phyloP scores from a whole-genome alignment of 805 yeast genomes.

The Torulaspora microellipsoides region DNA sequence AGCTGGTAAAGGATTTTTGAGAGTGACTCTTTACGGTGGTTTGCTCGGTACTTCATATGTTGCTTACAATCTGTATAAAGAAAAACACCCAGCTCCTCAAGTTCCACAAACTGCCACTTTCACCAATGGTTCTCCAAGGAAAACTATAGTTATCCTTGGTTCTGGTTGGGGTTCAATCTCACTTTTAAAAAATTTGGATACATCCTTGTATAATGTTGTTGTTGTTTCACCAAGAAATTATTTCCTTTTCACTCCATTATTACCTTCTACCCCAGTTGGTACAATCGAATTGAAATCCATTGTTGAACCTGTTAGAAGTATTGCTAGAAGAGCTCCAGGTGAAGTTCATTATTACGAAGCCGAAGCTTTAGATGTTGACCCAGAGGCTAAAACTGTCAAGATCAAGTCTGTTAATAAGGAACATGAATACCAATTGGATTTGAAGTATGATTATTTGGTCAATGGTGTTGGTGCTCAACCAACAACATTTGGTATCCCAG shows the following conservation, averaged over 20 bases:
- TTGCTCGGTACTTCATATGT: conserved; percentile 52
- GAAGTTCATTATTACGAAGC: conserved; percentile 85
- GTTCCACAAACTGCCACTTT: conserved; percentile 53
- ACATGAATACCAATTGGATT: conserved; percentile 43
- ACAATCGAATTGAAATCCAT: conserved; percentile 86
- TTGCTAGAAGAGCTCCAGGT: conserved; percentile 73
- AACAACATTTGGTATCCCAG: conserved; percentile 91
- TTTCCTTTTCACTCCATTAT: conserved; percentile 90
- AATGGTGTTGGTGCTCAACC: conserved; percentile 95
- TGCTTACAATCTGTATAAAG: conserved; percentile 60
- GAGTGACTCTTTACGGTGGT: conserved; percentile 32
- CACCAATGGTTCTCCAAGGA: conserved; percentile 42
- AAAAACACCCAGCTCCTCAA: conserved; percentile 57
- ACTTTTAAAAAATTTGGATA: conserved; percentile 75
- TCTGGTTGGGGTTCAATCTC: conserved; percentile 96
- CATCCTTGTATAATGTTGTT: conserved; percentile 81
- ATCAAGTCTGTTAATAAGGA: conserved; percentile 54
- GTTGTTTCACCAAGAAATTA: conserved; percentile 93
- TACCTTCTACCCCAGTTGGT: conserved; percentile 94
- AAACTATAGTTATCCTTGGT: conserved; percentile 62
- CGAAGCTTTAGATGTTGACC: conserved; percentile 80
- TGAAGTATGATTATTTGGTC: conserved; percentile 75
- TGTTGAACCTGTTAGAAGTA: conserved; percentile 86
- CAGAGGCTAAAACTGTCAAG: conserved; percentile 57
- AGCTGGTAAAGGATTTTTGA: conserved; percentile 8